These are phyloP conservation scores for Dionaea muscipula DNA, from an alignment of 179 eudicot genomes.

Conservation along the genomic window DNA sequence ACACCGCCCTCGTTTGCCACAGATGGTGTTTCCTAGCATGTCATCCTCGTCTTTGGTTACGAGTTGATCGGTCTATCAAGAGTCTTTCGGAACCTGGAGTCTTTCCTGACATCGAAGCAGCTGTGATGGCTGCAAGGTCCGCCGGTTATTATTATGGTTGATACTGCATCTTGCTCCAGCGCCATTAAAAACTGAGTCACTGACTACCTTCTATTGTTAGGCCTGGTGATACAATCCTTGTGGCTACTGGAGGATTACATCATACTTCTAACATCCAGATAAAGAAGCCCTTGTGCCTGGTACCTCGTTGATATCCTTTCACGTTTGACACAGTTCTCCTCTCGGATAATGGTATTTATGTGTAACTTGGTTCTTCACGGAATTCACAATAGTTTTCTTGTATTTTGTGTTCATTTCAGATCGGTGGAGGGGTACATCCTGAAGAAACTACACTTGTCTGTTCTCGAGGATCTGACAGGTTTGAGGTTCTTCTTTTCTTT, in stretches of 20 bases:
- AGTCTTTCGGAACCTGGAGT: constrained; percentile 54
- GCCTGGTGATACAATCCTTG: constrained; percentile 94
- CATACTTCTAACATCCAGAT: constrained; percentile 68
- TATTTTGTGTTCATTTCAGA: constrained; percentile 32
- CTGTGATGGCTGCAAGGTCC: constrained; percentile 82
- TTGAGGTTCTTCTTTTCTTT: constrained; percentile 16
- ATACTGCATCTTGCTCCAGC: not conserved
- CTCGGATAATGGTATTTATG: too few relatives aligned
- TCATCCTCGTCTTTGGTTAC: constrained; percentile 89
- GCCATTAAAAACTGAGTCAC: not conserved
- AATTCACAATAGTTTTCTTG: too few relatives aligned
- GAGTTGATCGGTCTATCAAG: constrained; percentile 67
- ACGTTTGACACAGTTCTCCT: too few relatives aligned
- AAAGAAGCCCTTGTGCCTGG: constrained; percentile 87
- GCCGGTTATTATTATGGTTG: constrained; percentile 7
- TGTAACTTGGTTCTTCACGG: too few relatives aligned
- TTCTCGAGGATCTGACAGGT: constrained; percentile 93
- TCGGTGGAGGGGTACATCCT: constrained; percentile 86
- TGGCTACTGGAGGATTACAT: constrained; percentile 83
- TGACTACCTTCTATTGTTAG: constrained; percentile 28
- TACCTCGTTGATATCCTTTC: constrained; percentile 12
- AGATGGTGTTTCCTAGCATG: constrained; percentile 97
- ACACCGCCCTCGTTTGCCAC: constrained; percentile 99
- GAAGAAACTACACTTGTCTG: constrained; percentile 85
- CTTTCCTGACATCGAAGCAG: constrained; percentile 64